phyloP scores from a whole-genome alignment of 495 filamentous ascomycete species.

The Paragyromitra xinjiangensis region DNA sequence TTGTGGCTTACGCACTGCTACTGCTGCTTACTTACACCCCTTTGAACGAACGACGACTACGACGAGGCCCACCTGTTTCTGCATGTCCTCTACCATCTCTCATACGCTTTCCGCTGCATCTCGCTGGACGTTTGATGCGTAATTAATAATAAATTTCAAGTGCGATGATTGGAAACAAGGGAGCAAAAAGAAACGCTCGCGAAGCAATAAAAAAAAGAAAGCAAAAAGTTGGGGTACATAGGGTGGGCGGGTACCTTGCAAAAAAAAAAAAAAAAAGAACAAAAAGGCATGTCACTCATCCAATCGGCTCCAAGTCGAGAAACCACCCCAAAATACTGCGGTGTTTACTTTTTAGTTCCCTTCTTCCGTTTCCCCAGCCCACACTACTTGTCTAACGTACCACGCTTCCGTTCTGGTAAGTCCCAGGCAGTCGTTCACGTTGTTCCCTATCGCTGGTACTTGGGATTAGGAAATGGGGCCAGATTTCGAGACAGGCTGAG shows the following conservation, averaged over 20 bases:
- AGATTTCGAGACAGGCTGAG: constrained; percentile 23
- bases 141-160: constrained; percentile 23
- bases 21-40: constrained; percentile 26
- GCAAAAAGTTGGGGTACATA: constrained; percentile 42
- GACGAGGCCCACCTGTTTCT: constrained; percentile 6
- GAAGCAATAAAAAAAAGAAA: constrained; percentile 31
- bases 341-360: constrained; percentile 20
- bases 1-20: constrained; percentile 35
- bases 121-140: constrained; percentile 14
- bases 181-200: constrained; percentile 11
- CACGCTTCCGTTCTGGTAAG: constrained; percentile 24
- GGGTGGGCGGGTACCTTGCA: constrained; percentile 46
- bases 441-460: constrained; percentile 46
- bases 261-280: constrained; percentile 29
- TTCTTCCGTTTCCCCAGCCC: constrained; percentile 29
- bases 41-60: not conserved
- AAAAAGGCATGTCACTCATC: constrained; percentile 31
- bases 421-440: constrained; percentile 33
- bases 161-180: constrained; percentile 26
- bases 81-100: constrained; percentile 1
- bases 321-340: not conserved
- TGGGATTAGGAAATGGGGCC: constrained; percentile 41
- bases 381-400: constrained; percentile 15
- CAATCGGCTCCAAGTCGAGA: constrained; percentile 20
- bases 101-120: constrained; percentile 8